phyloP scores from a whole-genome alignment of 306 rosid species.

The Arachis stenosperma region DNA sequence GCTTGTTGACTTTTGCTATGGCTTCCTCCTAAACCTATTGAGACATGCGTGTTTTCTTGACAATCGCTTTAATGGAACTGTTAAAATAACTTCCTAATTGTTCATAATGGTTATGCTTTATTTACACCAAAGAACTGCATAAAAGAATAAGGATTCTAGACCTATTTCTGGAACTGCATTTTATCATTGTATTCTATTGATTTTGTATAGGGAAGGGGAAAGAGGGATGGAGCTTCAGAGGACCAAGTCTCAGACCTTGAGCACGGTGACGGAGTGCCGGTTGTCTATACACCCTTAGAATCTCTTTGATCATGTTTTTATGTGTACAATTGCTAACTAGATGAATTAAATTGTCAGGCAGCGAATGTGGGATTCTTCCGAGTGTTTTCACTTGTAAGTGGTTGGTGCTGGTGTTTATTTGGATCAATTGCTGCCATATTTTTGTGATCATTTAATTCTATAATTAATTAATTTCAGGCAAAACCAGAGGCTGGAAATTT shows the following conservation, averaged over 20 bases:
- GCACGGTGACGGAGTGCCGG: conserved; percentile 69
- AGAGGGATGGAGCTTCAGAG: conserved; percentile 42
- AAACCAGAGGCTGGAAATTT: conserved; percentile 69
- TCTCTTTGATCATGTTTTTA: conserved; percentile 13
- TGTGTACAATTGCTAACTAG: conserved; percentile 30
- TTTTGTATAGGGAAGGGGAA: conserved; percentile 48
- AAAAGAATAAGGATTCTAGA: neutral
- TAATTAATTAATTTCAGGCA: conserved; percentile 49
- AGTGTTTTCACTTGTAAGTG: conserved; percentile 71
- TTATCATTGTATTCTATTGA: conserved; percentile 7
- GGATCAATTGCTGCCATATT: conserved; percentile 20
- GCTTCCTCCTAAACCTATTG: too few species aligned
- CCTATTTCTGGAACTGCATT: conserved; percentile 26
- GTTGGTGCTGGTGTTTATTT: conserved; percentile 20
- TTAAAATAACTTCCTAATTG: neutral
- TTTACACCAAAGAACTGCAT: neutral
- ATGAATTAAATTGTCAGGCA: conserved; percentile 52
- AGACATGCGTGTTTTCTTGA: neutral
- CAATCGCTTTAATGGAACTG: neutral
- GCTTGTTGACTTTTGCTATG: too few species aligned
- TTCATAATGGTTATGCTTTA: conserved; percentile 15
- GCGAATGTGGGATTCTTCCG: conserved; percentile 67
- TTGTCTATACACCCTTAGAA: neutral
- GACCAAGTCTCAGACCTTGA: conserved; percentile 61
- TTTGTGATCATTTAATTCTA: conserved; percentile 18